These are phyloP conservation scores for Saussurea involucrata DNA, from an alignment of 129 eudicot species.

Conservation along the genomic window DNA sequence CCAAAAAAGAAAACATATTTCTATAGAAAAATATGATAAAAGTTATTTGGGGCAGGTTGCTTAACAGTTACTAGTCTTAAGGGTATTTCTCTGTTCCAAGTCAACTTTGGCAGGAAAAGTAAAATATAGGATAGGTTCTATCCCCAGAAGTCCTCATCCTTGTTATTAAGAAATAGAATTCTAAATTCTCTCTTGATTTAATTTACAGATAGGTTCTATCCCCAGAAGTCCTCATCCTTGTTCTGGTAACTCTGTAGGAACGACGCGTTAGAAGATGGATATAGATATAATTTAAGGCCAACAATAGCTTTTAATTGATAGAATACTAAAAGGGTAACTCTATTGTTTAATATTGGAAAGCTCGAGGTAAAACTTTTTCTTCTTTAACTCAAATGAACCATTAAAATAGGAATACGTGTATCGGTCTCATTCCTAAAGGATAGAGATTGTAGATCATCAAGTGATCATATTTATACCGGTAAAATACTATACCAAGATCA, in stretches of 20 bases:
- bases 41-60: slow-evolving; percentile 31
- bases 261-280: slow-evolving; percentile 1
- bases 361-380: slow-evolving; percentile 7
- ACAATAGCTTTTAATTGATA: slow-evolving; percentile 10
- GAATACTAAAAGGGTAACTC: slow-evolving; percentile 21
- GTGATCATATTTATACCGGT: background rate
- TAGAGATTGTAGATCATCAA: slow-evolving; percentile 12
- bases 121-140: slow-evolving; percentile 15
- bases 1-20: slow-evolving; percentile 10
- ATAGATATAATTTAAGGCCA: slow-evolving; percentile 15
- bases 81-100: slow-evolving; percentile 26
- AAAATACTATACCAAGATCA: slow-evolving; percentile 18
- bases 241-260: slow-evolving; percentile 9
- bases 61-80: slow-evolving; percentile 7
- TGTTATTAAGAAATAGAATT: slow-evolving; percentile 14
- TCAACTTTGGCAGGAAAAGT: slow-evolving; percentile 36
- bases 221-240: slow-evolving; percentile 10
- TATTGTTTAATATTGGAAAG: slow-evolving; percentile 18
- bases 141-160: slow-evolving; percentile 7
- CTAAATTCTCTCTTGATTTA: slow-evolving; percentile 13
- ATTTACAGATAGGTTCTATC: background rate
- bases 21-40: slow-evolving; percentile 14
- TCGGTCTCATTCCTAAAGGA: slow-evolving; percentile 5
- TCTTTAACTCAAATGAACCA: slow-evolving; percentile 25
- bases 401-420: slow-evolving; percentile 9